A percentile compares a stretch with the other conserved stretches of the same genome.
These are phyloP conservation scores for Neurospora terricola DNA, from an alignment of 495 filamentous ascomycete genomes.

Conservation along the genomic window DNA sequence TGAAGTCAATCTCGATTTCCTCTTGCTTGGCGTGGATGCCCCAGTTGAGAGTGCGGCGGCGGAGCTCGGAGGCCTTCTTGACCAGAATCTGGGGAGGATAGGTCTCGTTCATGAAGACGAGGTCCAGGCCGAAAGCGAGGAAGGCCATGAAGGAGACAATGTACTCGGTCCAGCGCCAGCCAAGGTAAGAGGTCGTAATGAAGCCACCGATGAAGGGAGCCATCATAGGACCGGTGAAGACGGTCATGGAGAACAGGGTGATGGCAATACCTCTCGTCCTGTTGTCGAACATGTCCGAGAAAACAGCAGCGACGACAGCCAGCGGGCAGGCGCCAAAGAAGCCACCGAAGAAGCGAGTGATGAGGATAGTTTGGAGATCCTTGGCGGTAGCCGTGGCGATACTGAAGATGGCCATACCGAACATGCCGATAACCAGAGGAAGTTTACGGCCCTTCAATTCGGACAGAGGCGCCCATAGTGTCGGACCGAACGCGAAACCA, in stretches of 20 bases:
- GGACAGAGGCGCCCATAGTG: constrained; percentile 60
- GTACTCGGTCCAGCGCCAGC: constrained; percentile 86
- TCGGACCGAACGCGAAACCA: constrained; percentile 59
- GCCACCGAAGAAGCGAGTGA: constrained; percentile 78
- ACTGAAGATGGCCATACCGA: constrained; percentile 71
- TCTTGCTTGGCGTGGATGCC: constrained; percentile 91
- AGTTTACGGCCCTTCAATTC: constrained; percentile 68
- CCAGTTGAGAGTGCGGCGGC: constrained; percentile 80
- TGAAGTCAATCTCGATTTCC: constrained; percentile 79
- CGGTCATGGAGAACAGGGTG: constrained; percentile 73
- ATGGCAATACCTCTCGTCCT: constrained; percentile 68
- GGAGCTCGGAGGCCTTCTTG: constrained; percentile 64
- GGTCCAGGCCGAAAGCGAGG: constrained; percentile 54
- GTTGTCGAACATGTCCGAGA: constrained; percentile 83
- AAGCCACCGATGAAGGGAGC: constrained; percentile 81
- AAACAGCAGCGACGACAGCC: constrained; percentile 76
- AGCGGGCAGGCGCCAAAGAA: constrained; percentile 68
- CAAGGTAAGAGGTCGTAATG: constrained; percentile 56
- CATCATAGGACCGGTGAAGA: constrained; percentile 72
- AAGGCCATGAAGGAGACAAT: constrained; percentile 65
- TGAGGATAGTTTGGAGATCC: constrained; percentile 72
- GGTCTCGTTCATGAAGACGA: constrained; percentile 70
- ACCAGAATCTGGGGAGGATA: constrained; percentile 77
- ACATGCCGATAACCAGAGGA: constrained; percentile 62
- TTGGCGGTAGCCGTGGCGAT: constrained; percentile 63